Base-by-base conservation (phyloP, 495 filamentous ascomycete genomes). In the Sphaerosporella brunnea region DNA sequence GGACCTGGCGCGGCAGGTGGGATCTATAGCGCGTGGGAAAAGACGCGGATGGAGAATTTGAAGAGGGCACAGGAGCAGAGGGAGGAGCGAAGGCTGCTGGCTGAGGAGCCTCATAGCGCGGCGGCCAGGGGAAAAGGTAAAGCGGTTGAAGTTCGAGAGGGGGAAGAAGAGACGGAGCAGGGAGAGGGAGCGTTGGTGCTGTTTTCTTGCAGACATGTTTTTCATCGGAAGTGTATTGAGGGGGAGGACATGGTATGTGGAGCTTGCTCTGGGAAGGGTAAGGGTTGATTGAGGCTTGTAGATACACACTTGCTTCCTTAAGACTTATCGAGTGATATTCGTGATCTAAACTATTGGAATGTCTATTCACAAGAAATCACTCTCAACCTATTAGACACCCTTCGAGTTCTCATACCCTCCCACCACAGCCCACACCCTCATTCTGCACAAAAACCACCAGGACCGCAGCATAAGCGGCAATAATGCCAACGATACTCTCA, bases 11-110 rank as follows among this genome's bases (percentile, higher is more conserved):
- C 82, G 15, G 79, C 82, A 0, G 74, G 78, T 2, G 68, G 76
- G 40, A 71, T 88, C 16, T 95, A 84, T 68, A 73, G 80, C 28
- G 79, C 76, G 5, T 95, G 84, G 85, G 76, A 84, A 61, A 68
- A 69, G 46, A 71, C 67, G 43, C 73, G 80, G 55, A 64, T 66
- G 8, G 60, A 65, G n/a, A 57, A 60, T 11, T 63, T 66, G 23
- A 57, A 63, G 38, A 64, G 58, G 46, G 61, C 58, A 16, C 56
- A 60, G 36, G 50, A 43, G 11, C 15, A 46, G 25, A 46, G 50
- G 8, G 56, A 53, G 36, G 52, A 56, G 34, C 56, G 56, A 32
- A 52, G 53, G 15, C 9, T 60, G 16, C 43, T 36, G 23, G 42
- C 49, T 0, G 57, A 56, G 25, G 52, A 44, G 28, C 39, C 55